phyloP scores from a whole-genome alignment of 2,329 filamentous ascomycete genomes.

The Clarireedia hainanense region DNA sequence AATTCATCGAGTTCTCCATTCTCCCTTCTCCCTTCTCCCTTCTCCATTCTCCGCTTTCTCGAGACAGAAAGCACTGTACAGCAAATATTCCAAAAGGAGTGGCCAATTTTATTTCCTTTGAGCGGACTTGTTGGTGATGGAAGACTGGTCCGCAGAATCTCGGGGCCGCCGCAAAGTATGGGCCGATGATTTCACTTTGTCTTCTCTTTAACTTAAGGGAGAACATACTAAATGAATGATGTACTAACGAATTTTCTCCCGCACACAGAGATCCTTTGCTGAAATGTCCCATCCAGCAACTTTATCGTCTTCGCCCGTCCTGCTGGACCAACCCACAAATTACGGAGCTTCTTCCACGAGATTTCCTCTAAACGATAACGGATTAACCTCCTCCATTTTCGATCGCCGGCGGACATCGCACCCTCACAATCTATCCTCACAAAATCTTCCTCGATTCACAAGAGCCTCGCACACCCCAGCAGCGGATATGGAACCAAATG shows the following conservation, averaged over 20 bases:
- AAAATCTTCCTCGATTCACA: background rate
- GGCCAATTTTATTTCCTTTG: no score
- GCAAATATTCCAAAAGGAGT: no score
- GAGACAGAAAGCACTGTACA: no score
- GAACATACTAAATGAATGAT: background rate
- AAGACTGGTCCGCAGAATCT: constrained; percentile 1
- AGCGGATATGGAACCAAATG: constrained; percentile 20
- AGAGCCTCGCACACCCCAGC: background rate
- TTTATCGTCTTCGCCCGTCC: constrained; percentile 22
- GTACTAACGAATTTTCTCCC: constrained; percentile 8
- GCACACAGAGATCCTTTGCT: constrained; percentile 21
- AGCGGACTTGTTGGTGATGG: background rate
- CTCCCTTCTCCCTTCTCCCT: no score
- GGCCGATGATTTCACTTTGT: background rate
- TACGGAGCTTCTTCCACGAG: constrained; percentile 7
- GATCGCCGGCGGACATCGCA: constrained; percentile 22
- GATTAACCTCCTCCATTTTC: constrained; percentile 9
- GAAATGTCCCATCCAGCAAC: constrained; percentile 26
- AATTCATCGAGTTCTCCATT: no score
- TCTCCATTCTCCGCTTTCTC: no score
- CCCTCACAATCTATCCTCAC: constrained; percentile 20
- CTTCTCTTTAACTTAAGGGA: background rate
- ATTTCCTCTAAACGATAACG: constrained; percentile 10
- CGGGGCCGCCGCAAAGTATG: constrained; percentile 7
- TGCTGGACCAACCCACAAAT: constrained; percentile 15